phyloP scores from a whole-genome alignment of 2,329 filamentous ascomycete genomes.

The Passalora sequoiae region DNA sequence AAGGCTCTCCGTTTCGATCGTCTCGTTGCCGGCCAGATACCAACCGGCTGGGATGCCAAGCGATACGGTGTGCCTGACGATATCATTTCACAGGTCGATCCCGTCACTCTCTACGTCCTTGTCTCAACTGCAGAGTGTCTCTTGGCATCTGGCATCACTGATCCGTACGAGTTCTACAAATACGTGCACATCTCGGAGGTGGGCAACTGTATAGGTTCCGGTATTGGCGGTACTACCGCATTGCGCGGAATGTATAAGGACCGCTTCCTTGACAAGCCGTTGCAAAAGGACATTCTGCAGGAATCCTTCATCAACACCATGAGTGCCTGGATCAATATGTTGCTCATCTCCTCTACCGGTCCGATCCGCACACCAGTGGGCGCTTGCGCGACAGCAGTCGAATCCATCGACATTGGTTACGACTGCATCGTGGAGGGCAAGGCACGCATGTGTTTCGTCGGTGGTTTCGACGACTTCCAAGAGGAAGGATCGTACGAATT shows the following conservation, averaged over 20 bases:
- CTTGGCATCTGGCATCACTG: conserved; percentile 88
- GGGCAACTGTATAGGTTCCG: conserved; percentile 96
- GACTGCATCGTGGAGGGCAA: conserved; percentile 99
- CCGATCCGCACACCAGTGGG: conserved; percentile 98
- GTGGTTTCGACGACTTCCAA: conserved; percentile 98
- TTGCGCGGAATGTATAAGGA: conserved; percentile 98
- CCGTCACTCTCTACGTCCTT: conserved; percentile 89
- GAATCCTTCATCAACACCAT: conserved; percentile 99
- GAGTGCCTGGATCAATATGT: conserved; percentile 99
- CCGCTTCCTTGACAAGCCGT: conserved; percentile 89
- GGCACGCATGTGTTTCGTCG: conserved; percentile 93
- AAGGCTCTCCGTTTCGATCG: conserved; percentile 97
- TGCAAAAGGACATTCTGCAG: conserved; percentile 98
- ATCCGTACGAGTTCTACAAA: conserved; percentile 99
- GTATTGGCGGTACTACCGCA: conserved; percentile 91
- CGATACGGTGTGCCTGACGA: conserved; percentile 95
- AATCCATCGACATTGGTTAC: conserved; percentile 95
- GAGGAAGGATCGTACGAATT: conserved; percentile 99
- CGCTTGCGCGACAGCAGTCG: conserved; percentile 93
- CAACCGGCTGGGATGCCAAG: conserved; percentile 95
- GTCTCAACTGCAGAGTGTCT: conserved; percentile 91
- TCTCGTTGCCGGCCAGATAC: conserved; percentile 92
- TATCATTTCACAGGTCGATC: conserved; percentile 95
- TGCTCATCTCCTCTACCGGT: conserved; percentile 91
- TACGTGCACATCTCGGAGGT: conserved; percentile 98